Evolutionary conservation across 257 asterid species (phyloP), one percentile per base, ranked within the genome.

Genomic region (Fraxinus excelsior): DNA sequence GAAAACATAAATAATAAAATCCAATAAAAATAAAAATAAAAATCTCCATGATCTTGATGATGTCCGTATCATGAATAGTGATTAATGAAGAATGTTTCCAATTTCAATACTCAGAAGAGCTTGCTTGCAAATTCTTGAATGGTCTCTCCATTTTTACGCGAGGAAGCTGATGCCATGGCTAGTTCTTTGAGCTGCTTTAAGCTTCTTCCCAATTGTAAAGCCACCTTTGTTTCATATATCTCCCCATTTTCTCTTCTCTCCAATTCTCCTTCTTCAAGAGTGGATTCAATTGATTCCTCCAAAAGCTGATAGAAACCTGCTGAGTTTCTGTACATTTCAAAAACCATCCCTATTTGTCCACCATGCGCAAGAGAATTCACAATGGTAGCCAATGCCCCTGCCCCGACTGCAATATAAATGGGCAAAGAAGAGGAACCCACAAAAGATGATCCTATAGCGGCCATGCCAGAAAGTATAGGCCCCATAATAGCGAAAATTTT

Each of bases 301-400:
- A 82, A 38, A n/a, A 74, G 64, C 60, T 66, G 70, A 62, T 40
- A 82, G 37, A 67, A 78, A 31, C 85, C 85, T n/a, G 85, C 80
- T 60, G 62, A 31, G 31, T 74, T 75, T 35, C 85, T 81, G 44
- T 82, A 82, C 82, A 74, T 82, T 68, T 82, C 85, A 3, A 82
- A 35, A 51, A 78, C 82, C 85, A 82, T 82, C 60, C 85, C 85
- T 71, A 78, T 77, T 16, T 82, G 85, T 21, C 82, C 85, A 0
- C 85, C 85, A 19, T 82, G 85, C 85, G 78, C 82, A 0, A 82
- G 6, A 42, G 74, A 26, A 34, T 81, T 81, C 76, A 77, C 85
- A 19, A 74, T 18, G 31, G 71, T 70, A 2, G 80, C 51, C 74
- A 82, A 34, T 4, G 78, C 82, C 1, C 85, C 85, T 6, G 68